Base-by-base conservation (phyloP, 2,329 filamentous ascomycete species). In the Trichoderma afroharzianum region DNA sequence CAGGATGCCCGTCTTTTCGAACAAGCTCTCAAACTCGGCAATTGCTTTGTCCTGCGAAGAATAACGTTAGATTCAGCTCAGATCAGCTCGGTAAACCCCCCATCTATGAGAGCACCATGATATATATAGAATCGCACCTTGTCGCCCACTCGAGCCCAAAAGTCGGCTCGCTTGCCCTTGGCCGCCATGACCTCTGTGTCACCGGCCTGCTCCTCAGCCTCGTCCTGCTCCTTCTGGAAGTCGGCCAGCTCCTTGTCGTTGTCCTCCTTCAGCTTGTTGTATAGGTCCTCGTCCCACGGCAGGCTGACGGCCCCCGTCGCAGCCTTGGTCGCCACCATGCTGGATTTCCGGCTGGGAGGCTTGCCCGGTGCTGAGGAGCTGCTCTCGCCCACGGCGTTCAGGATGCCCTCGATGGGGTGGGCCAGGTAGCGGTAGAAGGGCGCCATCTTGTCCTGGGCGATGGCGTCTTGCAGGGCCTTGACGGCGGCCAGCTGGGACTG, bases 1-100 rank as follows among this genome's bases (percentile, higher is more conserved):
- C 73, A 99, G 88, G 77, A 98, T 94, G 74, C 95, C 93, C n/a
- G 94, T 98, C 87, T 98, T 98, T 80, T 98, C 95, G 76, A 98
- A 93, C 69, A 98, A 89, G 78, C 91, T 91, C 86, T 99, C 96
- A 85, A 95, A 97, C 68, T 93, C 92, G 72, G 93, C 90, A 78
- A 98, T 93, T 24, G 96, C 93, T 87, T 96, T 96, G 82, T 99
- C 96, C 94, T 97, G 78, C 70, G 71, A 7, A 18, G 4, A 39
- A 33, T 4, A 21, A 30, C 26, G 9, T 24, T 18, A 36, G 21
- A 6, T 39, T 72, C 15, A 70, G 36, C 59, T 71, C n/a, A 15
- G 4, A 14, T 59, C 26, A n/a, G 39, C 39, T 18, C 18, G 7
- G 7, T 6, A 43, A 43, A 3, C 11, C 11, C 4, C 43, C 6